phyloP scores from a whole-genome alignment of 768 basidiomycete genomes.

The Naganishia onofrii region DNA sequence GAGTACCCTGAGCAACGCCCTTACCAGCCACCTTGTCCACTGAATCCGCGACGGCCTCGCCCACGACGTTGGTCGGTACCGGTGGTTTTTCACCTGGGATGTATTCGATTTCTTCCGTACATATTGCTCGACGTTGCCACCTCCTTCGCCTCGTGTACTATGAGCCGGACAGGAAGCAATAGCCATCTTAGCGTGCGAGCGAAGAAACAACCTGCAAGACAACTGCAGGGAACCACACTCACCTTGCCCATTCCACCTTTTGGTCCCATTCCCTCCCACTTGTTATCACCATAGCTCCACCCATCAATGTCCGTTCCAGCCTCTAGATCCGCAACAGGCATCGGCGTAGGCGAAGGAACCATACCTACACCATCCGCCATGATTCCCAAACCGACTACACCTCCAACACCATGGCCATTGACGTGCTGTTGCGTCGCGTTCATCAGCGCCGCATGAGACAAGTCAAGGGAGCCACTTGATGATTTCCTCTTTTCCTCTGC shows the following conservation, averaged over 20 bases:
- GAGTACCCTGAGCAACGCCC: background rate
- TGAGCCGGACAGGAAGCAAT: too few relatives aligned
- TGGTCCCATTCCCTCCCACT: slow-evolving; percentile 76
- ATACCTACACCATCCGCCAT: background rate
- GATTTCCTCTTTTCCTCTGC: slow-evolving; percentile 10
- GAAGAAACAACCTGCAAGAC: too few relatives aligned
- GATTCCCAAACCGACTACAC: slow-evolving; percentile 1
- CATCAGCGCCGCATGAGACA: slow-evolving; percentile 8
- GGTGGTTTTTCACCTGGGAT: slow-evolving; percentile 32
- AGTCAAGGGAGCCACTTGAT: background rate
- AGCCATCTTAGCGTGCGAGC: too few relatives aligned
- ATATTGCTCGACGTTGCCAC: slow-evolving; percentile 80
- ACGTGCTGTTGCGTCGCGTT: slow-evolving; percentile 4
- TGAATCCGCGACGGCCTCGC: background rate
- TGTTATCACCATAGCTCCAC: slow-evolving; percentile 93
- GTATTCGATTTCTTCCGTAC: slow-evolving; percentile 67
- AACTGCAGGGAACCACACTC: slow-evolving; percentile 26
- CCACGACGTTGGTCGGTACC: background rate
- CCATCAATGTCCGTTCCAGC: slow-evolving; percentile 72
- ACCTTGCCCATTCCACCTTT: slow-evolving; percentile 82
- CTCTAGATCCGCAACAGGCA: slow-evolving; percentile 31
- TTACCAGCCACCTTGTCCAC: background rate
- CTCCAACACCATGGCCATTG: background rate
- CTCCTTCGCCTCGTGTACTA: slow-evolving; percentile 80
- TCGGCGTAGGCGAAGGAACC: background rate